Evolutionary conservation across 768 basidiomycete species (phyloP).

Genomic region (Melanogaster broomeanus): DNA sequence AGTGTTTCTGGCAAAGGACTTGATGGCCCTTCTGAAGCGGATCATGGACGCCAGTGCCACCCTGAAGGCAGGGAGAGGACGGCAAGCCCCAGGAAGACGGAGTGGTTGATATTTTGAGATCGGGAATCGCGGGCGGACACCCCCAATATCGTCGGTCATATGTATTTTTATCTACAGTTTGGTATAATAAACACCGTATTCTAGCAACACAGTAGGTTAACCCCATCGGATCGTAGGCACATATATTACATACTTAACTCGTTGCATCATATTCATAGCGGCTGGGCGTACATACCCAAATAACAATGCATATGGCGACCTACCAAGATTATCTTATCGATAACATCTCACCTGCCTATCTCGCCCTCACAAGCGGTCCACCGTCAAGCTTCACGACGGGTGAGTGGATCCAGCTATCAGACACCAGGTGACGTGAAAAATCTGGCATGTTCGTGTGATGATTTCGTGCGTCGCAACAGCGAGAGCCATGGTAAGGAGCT

Average conservation of each 20-base stretch:
- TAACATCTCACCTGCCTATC: slow-evolving; percentile 7
- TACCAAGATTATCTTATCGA: background rate
- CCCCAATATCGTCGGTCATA: background rate
- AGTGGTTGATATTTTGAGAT: slow-evolving; percentile 4
- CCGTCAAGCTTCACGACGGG: slow-evolving; percentile 18
- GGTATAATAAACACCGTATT: slow-evolving; percentile 18
- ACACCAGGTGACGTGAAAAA: background rate
- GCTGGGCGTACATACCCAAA: too few species aligned
- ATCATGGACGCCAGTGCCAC: slow-evolving; percentile 28
- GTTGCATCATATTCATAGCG: background rate
- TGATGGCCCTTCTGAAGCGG: slow-evolving; percentile 27
- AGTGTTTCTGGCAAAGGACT: slow-evolving; percentile 57
- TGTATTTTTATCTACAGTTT: slow-evolving; percentile 9
- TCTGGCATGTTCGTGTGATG: slow-evolving; percentile 9
- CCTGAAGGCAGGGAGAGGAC: slow-evolving; percentile 11
- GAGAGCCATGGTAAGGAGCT: slow-evolving; percentile 31
- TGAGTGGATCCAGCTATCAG: slow-evolving; percentile 31
- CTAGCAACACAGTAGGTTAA: slow-evolving; percentile 10
- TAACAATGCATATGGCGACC: too few species aligned
- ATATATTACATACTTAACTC: background rate
- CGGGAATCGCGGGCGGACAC: background rate
- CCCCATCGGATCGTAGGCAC: background rate
- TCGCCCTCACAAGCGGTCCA: slow-evolving; percentile 6
- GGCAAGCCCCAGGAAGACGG: slow-evolving; percentile 5
- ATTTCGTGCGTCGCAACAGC: slow-evolving; percentile 4